Evolutionary conservation across 2,329 filamentous ascomycete species (phyloP).

Genomic region (Nakataea oryzae): DNA sequence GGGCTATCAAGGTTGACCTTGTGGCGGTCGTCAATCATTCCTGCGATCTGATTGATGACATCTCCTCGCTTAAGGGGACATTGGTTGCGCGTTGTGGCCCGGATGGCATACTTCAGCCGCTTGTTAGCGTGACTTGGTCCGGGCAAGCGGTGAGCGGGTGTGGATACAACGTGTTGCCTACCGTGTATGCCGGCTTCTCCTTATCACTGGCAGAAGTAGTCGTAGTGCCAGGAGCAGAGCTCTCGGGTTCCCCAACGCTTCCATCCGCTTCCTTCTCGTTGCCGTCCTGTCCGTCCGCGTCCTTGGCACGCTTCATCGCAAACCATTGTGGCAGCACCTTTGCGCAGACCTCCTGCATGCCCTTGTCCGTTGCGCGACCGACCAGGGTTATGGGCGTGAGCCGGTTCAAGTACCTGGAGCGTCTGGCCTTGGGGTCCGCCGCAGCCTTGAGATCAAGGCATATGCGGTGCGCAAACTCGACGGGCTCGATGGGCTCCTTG

Average conservation of each 20-base stretch:
- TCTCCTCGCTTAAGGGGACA: slow-evolving; percentile 54
- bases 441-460: slow-evolving; percentile 41
- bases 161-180: slow-evolving; percentile 14
- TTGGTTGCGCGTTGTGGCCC: slow-evolving; percentile 67
- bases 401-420: slow-evolving; percentile 45
- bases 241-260: not conserved
- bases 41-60: slow-evolving; percentile 63
- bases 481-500: slow-evolving; percentile 42
- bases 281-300: not conserved
- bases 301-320: slow-evolving; percentile 23
- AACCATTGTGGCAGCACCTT: slow-evolving; percentile 57
- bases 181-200: slow-evolving; percentile 23
- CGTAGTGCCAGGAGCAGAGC: slow-evolving; percentile 10
- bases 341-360: slow-evolving; percentile 53
- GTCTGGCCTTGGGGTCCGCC: slow-evolving; percentile 29
- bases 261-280: not conserved
- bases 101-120: slow-evolving; percentile 58
- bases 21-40: slow-evolving; percentile 54
- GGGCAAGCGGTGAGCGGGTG: slow-evolving; percentile 4
- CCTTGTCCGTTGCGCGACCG: slow-evolving; percentile 58
- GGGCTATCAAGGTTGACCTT: slow-evolving; percentile 70
- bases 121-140: slow-evolving; percentile 3
- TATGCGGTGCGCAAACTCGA: slow-evolving; percentile 41
- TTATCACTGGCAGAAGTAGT: slow-evolving; percentile 3
- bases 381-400: slow-evolving; percentile 40